These are phyloP conservation scores for Hippophae gyantsensis DNA, from an alignment of 306 rosid genomes.

Conservation along the genomic window DNA sequence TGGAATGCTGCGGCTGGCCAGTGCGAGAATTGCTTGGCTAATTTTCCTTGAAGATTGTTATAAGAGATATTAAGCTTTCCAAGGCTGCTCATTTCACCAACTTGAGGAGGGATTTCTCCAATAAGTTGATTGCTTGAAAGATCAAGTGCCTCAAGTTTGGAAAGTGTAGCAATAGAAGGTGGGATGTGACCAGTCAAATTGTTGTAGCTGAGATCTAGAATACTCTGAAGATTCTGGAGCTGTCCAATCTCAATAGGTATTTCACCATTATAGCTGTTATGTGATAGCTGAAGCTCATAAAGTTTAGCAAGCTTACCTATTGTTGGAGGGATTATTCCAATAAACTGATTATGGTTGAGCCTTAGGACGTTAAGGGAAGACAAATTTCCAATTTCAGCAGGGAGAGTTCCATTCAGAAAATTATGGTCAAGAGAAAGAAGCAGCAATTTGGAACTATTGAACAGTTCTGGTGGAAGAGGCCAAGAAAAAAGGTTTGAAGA, in stretches of 20 bases:
- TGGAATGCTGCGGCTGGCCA: slow-evolving; percentile 61
- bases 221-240: slow-evolving; percentile 79
- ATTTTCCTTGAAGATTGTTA: slow-evolving; percentile 62
- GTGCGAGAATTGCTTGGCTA: slow-evolving; percentile 51
- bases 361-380: slow-evolving; percentile 55
- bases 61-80: slow-evolving; percentile 76
- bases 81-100: slow-evolving; percentile 80
- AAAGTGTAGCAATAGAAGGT: slow-evolving; percentile 36
- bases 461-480: slow-evolving; percentile 51
- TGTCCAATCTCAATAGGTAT: slow-evolving; percentile 64
- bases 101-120: slow-evolving; percentile 63
- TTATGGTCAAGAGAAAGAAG: slow-evolving; percentile 61
- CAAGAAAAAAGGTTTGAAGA: slow-evolving; percentile 57
- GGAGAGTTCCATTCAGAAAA: slow-evolving; percentile 62
- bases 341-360: slow-evolving; percentile 54
- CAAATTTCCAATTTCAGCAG: slow-evolving; percentile 52
- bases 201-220: slow-evolving; percentile 75
- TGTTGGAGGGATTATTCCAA: slow-evolving; percentile 46
- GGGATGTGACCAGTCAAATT: slow-evolving; percentile 73
- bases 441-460: slow-evolving; percentile 62
- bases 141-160: slow-evolving; percentile 74
- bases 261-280: slow-evolving; percentile 54
- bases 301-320: slow-evolving; percentile 58
- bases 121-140: slow-evolving; percentile 75
- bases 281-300: slow-evolving; percentile 63